Evolutionary conservation across 306 rosid species (phyloP).

Genomic region (peach (Prunus persica)): Prunus_persica_NCBIv2 NC_034011.1:6591001-6591500

Average conservation of each 20-base stretch:
- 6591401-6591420: conserved; percentile 80
- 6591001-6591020: background rate
- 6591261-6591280: background rate
- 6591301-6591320: background rate
- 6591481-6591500: conserved; percentile 37
- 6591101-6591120: background rate
- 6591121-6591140: background rate
- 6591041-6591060: background rate
- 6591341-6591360: background rate
- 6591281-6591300: background rate
- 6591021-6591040: background rate
- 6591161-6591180: background rate
- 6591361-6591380: conserved; percentile 8
- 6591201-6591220: background rate
- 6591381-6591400: conserved; percentile 40
- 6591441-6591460: conserved; percentile 68
- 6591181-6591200: background rate
- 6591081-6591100: background rate
- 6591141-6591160: background rate
- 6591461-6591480: conserved; percentile 82
- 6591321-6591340: background rate
- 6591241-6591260: background rate
- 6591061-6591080: background rate
- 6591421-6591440: conserved; percentile 95
- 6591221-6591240: background rate